Percentiles rank a stretch among this genome's conserved stretches.
These are phyloP conservation scores for Penicillium sp. DNA, from an alignment of 2,329 filamentous ascomycete genomes.

Conservation along the genomic window DNA sequence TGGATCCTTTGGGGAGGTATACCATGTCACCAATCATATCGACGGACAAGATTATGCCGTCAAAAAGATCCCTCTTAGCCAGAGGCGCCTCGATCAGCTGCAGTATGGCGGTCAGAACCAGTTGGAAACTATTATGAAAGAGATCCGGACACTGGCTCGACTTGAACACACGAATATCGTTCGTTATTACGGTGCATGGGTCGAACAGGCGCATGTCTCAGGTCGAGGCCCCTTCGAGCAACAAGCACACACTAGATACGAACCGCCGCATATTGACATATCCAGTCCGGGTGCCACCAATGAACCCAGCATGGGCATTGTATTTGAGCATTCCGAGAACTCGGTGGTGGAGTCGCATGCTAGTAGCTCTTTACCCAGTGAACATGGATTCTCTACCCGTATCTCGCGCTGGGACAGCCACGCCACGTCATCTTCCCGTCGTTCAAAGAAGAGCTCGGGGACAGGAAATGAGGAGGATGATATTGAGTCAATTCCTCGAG, in stretches of 20 bases:
- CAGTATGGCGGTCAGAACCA: conserved; percentile 59
- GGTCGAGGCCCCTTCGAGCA: conserved; percentile 18
- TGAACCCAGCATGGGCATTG: conserved; percentile 45
- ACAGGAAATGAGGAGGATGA: conserved; percentile 52
- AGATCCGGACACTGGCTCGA: conserved; percentile 66
- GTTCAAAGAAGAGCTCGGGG: conserved; percentile 49
- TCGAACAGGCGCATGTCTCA: conserved; percentile 56
- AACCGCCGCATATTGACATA: conserved; percentile 24
- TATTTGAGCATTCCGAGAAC: conserved; percentile 49
- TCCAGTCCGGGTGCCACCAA: conserved; percentile 29
- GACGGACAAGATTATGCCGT: conserved; percentile 69
- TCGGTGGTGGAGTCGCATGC: conserved; percentile 33
- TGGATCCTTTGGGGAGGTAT: conserved; percentile 71
- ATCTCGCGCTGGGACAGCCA: conserved; percentile 41
- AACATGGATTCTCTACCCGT: conserved; percentile 29
- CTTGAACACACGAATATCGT: conserved; percentile 71
- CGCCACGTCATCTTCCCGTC: conserved; percentile 48
- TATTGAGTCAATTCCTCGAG: conserved; percentile 56
- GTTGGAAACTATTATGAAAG: conserved; percentile 63
- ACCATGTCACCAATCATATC: conserved; percentile 64
- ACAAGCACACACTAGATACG: conserved; percentile 17
- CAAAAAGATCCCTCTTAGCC: conserved; percentile 67
- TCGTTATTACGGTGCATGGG: conserved; percentile 69
- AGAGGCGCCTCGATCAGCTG: conserved; percentile 59
- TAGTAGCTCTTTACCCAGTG: conserved; percentile 27